A percentile compares a stretch with the other conserved stretches of the same genome.
Conservation (phyloP, 1,284 basidiomycete species). For the Schizophyllum amplum region DNA sequence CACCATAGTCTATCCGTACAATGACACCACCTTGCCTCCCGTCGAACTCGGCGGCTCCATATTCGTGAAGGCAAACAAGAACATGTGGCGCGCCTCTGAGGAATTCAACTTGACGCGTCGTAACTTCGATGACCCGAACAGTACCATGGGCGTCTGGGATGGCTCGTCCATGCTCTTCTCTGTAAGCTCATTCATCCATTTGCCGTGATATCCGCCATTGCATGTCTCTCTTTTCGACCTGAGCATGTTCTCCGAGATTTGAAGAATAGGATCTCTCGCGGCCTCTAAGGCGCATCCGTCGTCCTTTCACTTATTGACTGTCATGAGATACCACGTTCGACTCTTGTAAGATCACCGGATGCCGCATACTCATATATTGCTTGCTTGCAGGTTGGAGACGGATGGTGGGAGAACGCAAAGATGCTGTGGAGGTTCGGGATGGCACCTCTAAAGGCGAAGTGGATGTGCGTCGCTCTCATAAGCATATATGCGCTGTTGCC, state of each 20-base stretch:
- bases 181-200: slow-evolving; percentile 28
- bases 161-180: slow-evolving; percentile 66
- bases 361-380: neutral
- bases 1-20: slow-evolving; percentile 72
- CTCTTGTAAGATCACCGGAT: too few relatives aligned
- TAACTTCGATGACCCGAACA: slow-evolving; percentile 44
- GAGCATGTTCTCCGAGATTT: too few relatives aligned
- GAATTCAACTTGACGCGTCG: slow-evolving; percentile 69
- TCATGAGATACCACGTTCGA: too few relatives aligned
- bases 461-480: slow-evolving; percentile 19
- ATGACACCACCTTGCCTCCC: slow-evolving; percentile 50
- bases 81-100: slow-evolving; percentile 72
- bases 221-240: neutral
- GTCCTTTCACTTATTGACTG: too few relatives aligned
- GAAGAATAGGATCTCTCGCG: too few relatives aligned
- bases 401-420: slow-evolving; percentile 70
- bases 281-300: too few relatives aligned
- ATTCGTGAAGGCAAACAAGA: slow-evolving; percentile 78
- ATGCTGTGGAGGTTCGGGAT: slow-evolving; percentile 79
- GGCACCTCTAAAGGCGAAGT: slow-evolving; percentile 60
- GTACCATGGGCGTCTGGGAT: slow-evolving; percentile 73
- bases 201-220: slow-evolving; percentile 19
- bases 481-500: too few relatives aligned
- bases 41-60: slow-evolving; percentile 86
- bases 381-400: slow-evolving; percentile 26